A percentile compares a stretch with the other conserved stretches of the same genome.
Conservation (phyloP, 495 filamentous ascomycete species). For the Daldinia grandis region DNA sequence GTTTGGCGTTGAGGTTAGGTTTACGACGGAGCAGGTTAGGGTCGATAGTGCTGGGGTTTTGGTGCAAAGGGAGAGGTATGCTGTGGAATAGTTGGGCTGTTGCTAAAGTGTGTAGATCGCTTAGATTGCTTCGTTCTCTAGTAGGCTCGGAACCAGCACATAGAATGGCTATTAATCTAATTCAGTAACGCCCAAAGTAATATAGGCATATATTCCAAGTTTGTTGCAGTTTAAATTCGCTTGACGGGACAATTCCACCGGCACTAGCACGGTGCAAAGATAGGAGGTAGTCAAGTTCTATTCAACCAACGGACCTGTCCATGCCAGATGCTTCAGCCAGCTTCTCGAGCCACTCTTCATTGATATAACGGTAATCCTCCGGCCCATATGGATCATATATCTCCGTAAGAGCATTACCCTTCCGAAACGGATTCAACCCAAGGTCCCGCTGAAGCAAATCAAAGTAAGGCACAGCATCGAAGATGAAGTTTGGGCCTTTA, state of each 20-base stretch:
- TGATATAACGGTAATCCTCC: background rate
- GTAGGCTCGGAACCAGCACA: too few relatives aligned
- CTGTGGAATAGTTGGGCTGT: background rate
- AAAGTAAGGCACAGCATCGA: background rate
- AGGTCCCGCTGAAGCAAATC: background rate
- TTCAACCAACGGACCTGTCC: background rate
- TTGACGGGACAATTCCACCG: too few relatives aligned
- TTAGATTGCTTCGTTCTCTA: too few relatives aligned
- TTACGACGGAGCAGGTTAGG: slow-evolving; percentile 37
- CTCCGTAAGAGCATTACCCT: background rate
- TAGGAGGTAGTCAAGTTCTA: too few relatives aligned
- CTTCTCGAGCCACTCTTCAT: background rate
- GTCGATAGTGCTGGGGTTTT: slow-evolving; percentile 23
- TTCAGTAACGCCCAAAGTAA: too few relatives aligned
- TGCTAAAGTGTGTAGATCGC: too few relatives aligned
- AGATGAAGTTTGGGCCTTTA: background rate
- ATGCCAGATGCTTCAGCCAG: background rate
- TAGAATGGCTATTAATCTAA: too few relatives aligned
- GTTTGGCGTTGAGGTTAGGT: slow-evolving; percentile 38
- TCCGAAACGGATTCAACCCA: background rate
- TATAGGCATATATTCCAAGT: too few relatives aligned
- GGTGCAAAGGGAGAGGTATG: slow-evolving; percentile 32
- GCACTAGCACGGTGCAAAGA: too few relatives aligned
- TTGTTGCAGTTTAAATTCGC: too few relatives aligned
- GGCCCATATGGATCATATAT: background rate